phyloP scores from a whole-genome alignment of 2,329 filamentous ascomycete genomes.

The Nemania serpens region DNA sequence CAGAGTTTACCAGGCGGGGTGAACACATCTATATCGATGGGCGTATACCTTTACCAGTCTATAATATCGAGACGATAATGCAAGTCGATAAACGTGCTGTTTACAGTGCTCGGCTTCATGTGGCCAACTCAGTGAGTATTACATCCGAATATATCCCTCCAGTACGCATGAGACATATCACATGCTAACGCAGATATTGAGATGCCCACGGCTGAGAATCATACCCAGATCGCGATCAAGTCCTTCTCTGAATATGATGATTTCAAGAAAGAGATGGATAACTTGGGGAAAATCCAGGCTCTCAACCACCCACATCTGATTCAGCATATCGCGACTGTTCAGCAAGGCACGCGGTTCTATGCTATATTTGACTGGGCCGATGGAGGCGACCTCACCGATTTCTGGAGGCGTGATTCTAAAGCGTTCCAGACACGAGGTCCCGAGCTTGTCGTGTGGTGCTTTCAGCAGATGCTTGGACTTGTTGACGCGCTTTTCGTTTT shows the following conservation, averaged over 20 bases:
- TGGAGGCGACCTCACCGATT: conserved; percentile 13
- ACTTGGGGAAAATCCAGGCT: neutral
- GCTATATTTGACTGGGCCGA: conserved; percentile 12
- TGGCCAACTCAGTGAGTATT: conserved; percentile 14
- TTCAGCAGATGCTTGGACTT: conserved; percentile 17
- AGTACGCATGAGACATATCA: neutral
- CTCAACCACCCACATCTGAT: conserved; percentile 15
- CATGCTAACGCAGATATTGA: neutral
- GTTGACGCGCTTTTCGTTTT: conserved; percentile 9
- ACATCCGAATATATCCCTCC: neutral
- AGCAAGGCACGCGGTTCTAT: conserved; percentile 1
- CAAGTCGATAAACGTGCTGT: conserved; percentile 1
- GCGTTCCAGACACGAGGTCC: neutral
- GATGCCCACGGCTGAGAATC: neutral
- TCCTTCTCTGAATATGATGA: neutral
- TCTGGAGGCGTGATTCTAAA: conserved; percentile 5
- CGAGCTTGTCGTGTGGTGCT: conserved; percentile 9
- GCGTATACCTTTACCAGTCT: conserved; percentile 56
- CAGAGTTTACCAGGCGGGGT: neutral
- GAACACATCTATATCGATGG: neutral
- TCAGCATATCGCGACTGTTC: conserved; percentile 9
- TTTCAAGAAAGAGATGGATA: conserved; percentile 7
- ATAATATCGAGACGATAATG: neutral
- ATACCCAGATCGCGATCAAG: conserved; percentile 9
- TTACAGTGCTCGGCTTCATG: conserved; percentile 8